Evolutionary conservation across 2,329 filamentous ascomycete species (phyloP), one percentile per base, ranked within the genome.

Genomic region (Neopestalotiopsis sp.): DNA sequence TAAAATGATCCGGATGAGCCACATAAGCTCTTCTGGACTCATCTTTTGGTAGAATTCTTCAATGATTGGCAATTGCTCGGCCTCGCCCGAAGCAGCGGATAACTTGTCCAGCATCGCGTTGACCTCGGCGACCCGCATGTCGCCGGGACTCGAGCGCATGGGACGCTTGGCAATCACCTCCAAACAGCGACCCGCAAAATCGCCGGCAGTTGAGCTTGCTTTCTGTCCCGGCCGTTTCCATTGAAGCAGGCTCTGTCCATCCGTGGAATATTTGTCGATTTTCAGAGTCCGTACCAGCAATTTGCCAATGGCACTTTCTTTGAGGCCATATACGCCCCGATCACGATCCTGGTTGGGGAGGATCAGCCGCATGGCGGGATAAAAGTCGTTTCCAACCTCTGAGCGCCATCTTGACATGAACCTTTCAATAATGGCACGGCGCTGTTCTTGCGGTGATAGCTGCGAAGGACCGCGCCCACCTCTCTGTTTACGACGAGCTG

Each of bases 321-420:
- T 98, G 56, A 99, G 84, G 0, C 95, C 94, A 76, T 98, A 99
- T 84, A 97, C 94, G 20, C 92, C 92, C 62, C 96, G 89, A 75
- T 98, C 94, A 52, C 94, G 90, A 77, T 99, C 96, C 77, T 97
- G 97, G 75, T 97, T 94, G 0, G 95, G 95, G 3, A 98, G 86
- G 68, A 98, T 97, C 61, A 99, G 87, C 24, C 96, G 91, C 79
- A 99, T 88, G 1, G 94, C 95, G 0, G 96, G 96, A 77, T 96
- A 98, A 75, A 99, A 93, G 79, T 99, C 96, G 74, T 94, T 84
- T 32, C 96, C 96, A 28, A 98, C 95, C 70, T 97, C 91, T 68
- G 90, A 89, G 52, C 95, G 89, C 96, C 96, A 99, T 78, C 90
- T 88, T 14, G 88, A 87, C 73, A 99, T 94, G 82, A 97, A 99